Percentiles rank a stretch among this genome's conserved stretches.
Evolutionary conservation across 176 grass and related monocot genomes (phyloP).

Genomic region (Cenchrus fungigraminus): DNA sequence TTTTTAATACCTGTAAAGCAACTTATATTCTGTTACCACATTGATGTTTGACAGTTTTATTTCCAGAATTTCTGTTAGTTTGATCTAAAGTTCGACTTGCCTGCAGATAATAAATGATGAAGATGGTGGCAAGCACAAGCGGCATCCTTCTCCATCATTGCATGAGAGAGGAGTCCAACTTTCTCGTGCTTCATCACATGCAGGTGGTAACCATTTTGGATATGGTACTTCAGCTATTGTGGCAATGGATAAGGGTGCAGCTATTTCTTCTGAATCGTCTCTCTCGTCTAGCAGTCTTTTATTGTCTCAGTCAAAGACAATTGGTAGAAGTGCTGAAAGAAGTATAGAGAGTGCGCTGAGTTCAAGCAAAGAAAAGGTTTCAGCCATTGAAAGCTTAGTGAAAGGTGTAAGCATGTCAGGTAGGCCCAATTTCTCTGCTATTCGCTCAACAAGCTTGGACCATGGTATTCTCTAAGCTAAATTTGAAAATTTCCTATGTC

Average conservation of each 20-base stretch:
- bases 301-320: constrained; percentile 60
- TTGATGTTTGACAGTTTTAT: constrained; percentile 17
- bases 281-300: constrained; percentile 58
- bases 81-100: constrained; percentile 29
- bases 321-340: constrained; percentile 64
- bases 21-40: constrained; percentile 9
- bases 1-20: background rate
- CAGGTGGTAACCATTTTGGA: constrained; percentile 58
- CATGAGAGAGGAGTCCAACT: constrained; percentile 66
- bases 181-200: constrained; percentile 62
- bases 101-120: constrained; percentile 91
- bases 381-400: constrained; percentile 90
- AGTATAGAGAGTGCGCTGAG: constrained; percentile 76
- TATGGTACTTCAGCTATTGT: constrained; percentile 81
- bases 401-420: constrained; percentile 65
- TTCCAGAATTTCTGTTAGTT: constrained; percentile 34
- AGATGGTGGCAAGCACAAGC: constrained; percentile 80
- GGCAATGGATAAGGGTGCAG: constrained; percentile 81
- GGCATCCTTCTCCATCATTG: constrained; percentile 73
- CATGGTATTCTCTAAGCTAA: constrained; percentile 69
- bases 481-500: constrained; percentile 22
- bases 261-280: constrained; percentile 62
- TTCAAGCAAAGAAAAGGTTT: constrained; percentile 93
- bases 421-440: constrained; percentile 66
- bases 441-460: constrained; percentile 78